Percentiles rank a stretch among this genome's conserved stretches.
These are phyloP conservation scores for Cladosporium sp. DNA, from an alignment of 2,329 filamentous ascomycete genomes.

Conservation along the genomic window DNA sequence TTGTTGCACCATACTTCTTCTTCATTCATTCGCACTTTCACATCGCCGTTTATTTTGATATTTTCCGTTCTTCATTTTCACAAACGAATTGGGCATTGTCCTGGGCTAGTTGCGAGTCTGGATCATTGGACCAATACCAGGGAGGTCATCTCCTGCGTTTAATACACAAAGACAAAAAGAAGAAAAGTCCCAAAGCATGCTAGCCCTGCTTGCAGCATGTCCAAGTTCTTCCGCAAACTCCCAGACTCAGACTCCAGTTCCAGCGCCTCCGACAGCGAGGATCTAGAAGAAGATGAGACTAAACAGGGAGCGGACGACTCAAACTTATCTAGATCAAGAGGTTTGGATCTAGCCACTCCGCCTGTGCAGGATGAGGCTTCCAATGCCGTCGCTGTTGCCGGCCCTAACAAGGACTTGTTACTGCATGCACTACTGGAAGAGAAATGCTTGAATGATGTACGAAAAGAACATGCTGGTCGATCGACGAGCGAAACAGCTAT, in stretches of 20 bases:
- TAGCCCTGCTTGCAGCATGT: conserved; percentile 4
- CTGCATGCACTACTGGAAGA: conserved; percentile 45
- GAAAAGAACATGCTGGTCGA: conserved; percentile 24
- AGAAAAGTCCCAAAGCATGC: background rate
- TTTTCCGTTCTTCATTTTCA: no score
- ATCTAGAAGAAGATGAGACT: background rate
- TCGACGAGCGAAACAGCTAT: conserved; percentile 3
- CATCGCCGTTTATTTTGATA: no score
- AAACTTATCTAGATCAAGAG: background rate
- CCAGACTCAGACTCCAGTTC: conserved; percentile 7
- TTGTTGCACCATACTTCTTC: no score
- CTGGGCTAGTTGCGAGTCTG: no score
- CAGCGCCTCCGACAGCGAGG: conserved; percentile 9
- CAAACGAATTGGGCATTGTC: no score
- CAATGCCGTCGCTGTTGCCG: conserved; percentile 3
- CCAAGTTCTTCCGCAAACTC: conserved; percentile 13
- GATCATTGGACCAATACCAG: no score
- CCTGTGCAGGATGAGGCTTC: conserved; percentile 1
- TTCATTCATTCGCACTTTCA: no score
- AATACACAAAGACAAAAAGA: no score
- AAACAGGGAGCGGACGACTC: background rate
- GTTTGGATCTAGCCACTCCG: conserved; percentile 2
- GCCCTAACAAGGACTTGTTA: conserved; percentile 31
- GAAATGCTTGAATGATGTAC: conserved; percentile 36
- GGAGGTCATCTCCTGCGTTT: no score